phyloP scores from a whole-genome alignment of 2,329 filamentous ascomycete species.

The Claviceps sp. region DNA sequence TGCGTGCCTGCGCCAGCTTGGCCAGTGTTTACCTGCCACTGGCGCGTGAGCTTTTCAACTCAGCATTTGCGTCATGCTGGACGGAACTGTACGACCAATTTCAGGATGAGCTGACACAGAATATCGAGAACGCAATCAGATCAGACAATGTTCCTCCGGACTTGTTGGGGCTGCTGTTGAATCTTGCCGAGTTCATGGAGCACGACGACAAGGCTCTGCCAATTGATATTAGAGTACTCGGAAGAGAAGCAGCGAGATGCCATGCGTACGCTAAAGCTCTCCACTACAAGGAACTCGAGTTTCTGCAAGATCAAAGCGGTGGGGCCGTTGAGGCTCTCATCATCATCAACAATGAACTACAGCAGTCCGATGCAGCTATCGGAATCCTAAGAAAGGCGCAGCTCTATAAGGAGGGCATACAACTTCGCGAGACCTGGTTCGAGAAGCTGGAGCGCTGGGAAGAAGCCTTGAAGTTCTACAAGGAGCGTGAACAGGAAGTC shows the following conservation, averaged over 20 bases:
- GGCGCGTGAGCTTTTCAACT: conserved; percentile 92
- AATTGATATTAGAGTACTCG: conserved; percentile 90
- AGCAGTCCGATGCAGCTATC: conserved; percentile 96
- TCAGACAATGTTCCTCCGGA: conserved; percentile 94
- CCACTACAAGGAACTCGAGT: conserved; percentile 98
- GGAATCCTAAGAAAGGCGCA: conserved; percentile 95
- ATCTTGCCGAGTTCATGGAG: conserved; percentile 98
- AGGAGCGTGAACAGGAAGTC: conserved; percentile 66
- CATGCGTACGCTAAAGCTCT: conserved; percentile 97
- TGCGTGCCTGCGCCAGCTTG: conserved; percentile 82
- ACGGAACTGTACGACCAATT: conserved; percentile 94
- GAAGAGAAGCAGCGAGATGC: conserved; percentile 88
- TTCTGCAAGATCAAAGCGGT: conserved; percentile 92
- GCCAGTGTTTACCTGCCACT: conserved; percentile 86
- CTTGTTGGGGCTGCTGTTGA: conserved; percentile 83
- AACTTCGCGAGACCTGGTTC: conserved; percentile 96
- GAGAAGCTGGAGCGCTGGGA: conserved; percentile 98
- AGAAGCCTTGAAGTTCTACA: conserved; percentile 84
- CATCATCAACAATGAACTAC: conserved; percentile 97
- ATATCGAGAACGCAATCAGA: conserved; percentile 89
- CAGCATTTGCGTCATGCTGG: conserved; percentile 98
- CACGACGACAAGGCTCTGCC: conserved; percentile 97
- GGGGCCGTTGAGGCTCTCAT: conserved; percentile 94
- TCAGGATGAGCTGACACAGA: conserved; percentile 88
- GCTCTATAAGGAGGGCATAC: conserved; percentile 82